Evolutionary conservation across 2,329 filamentous ascomycete genomes (phyloP).

Genomic region (Cryphonectria parasitica): DNA sequence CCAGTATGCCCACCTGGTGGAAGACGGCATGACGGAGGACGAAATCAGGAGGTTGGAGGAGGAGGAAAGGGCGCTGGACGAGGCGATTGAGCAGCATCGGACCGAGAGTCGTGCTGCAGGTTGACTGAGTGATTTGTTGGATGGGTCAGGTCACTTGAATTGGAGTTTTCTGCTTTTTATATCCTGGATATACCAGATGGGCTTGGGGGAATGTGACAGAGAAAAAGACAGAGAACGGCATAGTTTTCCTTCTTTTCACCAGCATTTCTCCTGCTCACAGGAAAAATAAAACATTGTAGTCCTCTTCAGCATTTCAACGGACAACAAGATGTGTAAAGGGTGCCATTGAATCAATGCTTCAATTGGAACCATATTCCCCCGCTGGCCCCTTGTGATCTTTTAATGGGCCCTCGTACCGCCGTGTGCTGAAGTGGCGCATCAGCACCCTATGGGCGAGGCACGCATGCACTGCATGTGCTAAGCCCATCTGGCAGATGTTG

Average conservation of each 20-base stretch:
- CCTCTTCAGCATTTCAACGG: neutral
- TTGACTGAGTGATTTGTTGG: neutral
- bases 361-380: no score
- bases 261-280: neutral
- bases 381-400: neutral
- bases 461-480: neutral
- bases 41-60: conserved; percentile 60
- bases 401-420: neutral
- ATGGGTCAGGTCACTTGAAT: neutral
- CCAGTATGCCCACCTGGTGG: conserved; percentile 56
- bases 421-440: neutral
- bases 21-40: conserved; percentile 63
- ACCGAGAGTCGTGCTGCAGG: conserved; percentile 11
- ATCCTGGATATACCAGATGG: neutral
- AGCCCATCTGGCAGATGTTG: neutral
- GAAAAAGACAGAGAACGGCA: neutral
- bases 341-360: neutral
- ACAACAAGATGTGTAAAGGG: neutral
- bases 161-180: conserved; percentile 1
- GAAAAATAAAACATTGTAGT: neutral
- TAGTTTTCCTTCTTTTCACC: neutral
- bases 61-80: conserved; percentile 61
- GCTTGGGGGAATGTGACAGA: neutral
- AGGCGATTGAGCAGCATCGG: conserved; percentile 55
- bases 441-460: neutral